Percentiles rank a stretch among this genome's conserved stretches.
Evolutionary conservation across 306 rosid species (phyloP).

Genomic region (Casuarina glauca): DNA sequence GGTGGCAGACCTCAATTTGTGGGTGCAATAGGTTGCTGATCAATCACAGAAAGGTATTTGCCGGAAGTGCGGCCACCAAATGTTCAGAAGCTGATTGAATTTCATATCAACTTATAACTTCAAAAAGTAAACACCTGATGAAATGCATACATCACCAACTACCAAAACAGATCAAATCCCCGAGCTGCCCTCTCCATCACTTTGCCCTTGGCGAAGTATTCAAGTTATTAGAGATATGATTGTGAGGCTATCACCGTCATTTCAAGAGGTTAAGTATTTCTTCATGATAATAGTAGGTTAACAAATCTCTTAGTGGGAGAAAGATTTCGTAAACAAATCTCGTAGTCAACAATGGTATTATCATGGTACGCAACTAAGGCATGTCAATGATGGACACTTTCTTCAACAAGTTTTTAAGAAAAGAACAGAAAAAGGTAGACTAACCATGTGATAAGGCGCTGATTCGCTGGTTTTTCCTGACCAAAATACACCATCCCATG

Average conservation of each 20-base stretch:
- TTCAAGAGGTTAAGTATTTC: no score
- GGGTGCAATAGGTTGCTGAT: background rate
- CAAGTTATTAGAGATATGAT: no score
- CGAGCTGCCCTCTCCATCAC: no score
- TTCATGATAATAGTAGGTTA: no score
- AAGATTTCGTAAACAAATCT: background rate
- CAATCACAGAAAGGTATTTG: conserved; percentile 5
- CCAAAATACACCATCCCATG: background rate
- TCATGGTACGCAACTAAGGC: background rate
- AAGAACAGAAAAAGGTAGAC: background rate
- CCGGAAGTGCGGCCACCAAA: background rate
- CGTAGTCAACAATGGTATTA: background rate
- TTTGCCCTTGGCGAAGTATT: no score
- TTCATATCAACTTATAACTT: no score
- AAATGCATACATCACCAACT: no score
- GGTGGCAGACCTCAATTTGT: background rate
- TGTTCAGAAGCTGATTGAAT: no score
- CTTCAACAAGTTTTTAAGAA: background rate
- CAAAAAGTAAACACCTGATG: no score
- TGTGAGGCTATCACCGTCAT: no score
- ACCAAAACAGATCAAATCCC: no score
- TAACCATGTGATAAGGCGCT: background rate
- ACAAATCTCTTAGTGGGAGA: background rate
- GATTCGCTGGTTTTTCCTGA: background rate
- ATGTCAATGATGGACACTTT: background rate